These are phyloP conservation scores for Hippophae rhamnoides DNA, from an alignment of 306 rosid genomes.

Conservation along the genomic window DNA sequence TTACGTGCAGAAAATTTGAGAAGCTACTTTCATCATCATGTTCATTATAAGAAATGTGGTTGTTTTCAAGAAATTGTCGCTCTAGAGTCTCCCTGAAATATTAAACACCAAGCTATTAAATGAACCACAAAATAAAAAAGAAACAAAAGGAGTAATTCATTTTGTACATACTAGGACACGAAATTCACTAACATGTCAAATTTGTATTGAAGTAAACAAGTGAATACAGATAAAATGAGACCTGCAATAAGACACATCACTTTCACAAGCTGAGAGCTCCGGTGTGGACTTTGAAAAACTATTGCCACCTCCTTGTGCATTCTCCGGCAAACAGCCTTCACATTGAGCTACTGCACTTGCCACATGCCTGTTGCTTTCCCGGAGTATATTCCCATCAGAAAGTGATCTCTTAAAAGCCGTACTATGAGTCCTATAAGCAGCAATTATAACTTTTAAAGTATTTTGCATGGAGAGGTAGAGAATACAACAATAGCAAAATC, in stretches of 20 bases:
- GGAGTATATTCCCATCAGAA: conserved; percentile 72
- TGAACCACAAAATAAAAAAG: no score
- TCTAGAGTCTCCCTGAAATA: conserved; percentile 30
- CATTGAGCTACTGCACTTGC: conserved; percentile 28
- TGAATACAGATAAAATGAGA: conserved; percentile 20
- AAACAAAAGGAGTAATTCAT: no score
- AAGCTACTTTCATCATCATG: conserved; percentile 59
- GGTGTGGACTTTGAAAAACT: conserved; percentile 49
- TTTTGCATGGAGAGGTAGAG: not conserved
- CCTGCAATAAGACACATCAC: conserved; percentile 59
- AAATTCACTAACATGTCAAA: not conserved
- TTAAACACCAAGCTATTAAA: not conserved
- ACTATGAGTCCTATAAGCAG: conserved; percentile 30
- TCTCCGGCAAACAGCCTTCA: conserved; percentile 32
- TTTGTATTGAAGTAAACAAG: not conserved
- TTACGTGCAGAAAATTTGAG: conserved; percentile 60
- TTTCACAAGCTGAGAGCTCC: conserved; percentile 35
- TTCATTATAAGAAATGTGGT: conserved; percentile 50
- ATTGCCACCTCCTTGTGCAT: conserved; percentile 15
- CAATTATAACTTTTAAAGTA: not conserved
- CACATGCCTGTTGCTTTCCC: conserved; percentile 36
- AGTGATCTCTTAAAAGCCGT: conserved; percentile 64
- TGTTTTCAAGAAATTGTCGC: conserved; percentile 34
- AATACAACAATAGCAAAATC: not conserved
- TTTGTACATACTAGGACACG: not conserved